Percentiles rank a stretch among this genome's conserved stretches.
phyloP scores from a whole-genome alignment of 306 rosid species.

The Coriaria nepalensis region DNA sequence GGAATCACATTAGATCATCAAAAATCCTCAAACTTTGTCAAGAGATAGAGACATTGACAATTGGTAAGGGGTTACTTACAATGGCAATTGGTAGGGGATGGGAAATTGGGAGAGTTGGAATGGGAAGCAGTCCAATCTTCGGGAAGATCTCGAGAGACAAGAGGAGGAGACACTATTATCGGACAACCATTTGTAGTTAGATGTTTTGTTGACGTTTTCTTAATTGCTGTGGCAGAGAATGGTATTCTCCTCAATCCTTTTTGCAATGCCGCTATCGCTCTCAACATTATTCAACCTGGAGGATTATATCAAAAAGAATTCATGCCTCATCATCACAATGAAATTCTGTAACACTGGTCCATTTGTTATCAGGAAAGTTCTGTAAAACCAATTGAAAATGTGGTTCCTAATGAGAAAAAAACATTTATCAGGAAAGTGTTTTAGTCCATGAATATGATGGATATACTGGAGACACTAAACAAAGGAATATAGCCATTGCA shows the following conservation, averaged over 20 bases:
- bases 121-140: slow-evolving; percentile 54
- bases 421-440: too few relatives aligned
- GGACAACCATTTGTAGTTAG: slow-evolving; percentile 18
- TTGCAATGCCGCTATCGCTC: slow-evolving; percentile 26
- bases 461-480: too few relatives aligned
- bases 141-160: slow-evolving; percentile 58
- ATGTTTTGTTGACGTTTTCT: slow-evolving; percentile 22
- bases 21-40: background rate
- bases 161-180: slow-evolving; percentile 62
- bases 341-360: too few relatives aligned
- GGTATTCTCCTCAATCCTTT: slow-evolving; percentile 22
- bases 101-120: slow-evolving; percentile 15
- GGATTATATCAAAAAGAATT: too few relatives aligned
- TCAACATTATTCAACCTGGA: slow-evolving; percentile 28
- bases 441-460: too few relatives aligned
- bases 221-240: slow-evolving; percentile 25
- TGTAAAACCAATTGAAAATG: too few relatives aligned
- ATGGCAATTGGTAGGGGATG: slow-evolving; percentile 15
- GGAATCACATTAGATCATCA: slow-evolving; percentile 6
- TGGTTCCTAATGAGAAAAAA: too few relatives aligned
- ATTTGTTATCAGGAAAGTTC: too few relatives aligned
- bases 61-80: slow-evolving; percentile 23
- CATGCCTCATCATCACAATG: too few relatives aligned
- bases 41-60: too few relatives aligned
- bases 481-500: too few relatives aligned